phyloP scores from a whole-genome alignment of 805 yeast species.

The Yamadazyma ubonensis region DNA sequence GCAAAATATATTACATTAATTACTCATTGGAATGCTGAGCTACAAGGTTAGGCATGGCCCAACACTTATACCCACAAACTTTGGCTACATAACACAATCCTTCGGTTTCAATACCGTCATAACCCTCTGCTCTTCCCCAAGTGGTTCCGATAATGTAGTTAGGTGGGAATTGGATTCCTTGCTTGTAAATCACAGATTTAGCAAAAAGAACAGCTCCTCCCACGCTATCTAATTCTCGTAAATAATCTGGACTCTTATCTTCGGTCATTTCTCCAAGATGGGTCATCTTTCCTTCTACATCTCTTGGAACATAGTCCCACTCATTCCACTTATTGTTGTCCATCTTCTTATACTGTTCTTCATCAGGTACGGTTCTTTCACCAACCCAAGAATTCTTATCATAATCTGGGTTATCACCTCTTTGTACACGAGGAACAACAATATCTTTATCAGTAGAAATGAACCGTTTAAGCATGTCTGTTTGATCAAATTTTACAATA shows the following conservation, averaged over 20 bases:
- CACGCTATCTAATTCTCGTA: slow-evolving; percentile 44
- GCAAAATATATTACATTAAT: not conserved
- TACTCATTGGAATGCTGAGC: slow-evolving; percentile 32
- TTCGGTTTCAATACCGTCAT: slow-evolving; percentile 55
- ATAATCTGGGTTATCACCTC: slow-evolving; percentile 29
- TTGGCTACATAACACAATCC: slow-evolving; percentile 51
- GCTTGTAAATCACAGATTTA: slow-evolving; percentile 43
- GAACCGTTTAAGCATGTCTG: slow-evolving; percentile 25
- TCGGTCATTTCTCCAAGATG: slow-evolving; percentile 22
- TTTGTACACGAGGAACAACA: slow-evolving; percentile 35
- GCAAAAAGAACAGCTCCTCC: slow-evolving; percentile 52
- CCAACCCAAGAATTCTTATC: slow-evolving; percentile 45
- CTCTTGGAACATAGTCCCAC: slow-evolving; percentile 35
- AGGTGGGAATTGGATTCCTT: slow-evolving; percentile 48
- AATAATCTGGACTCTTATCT: slow-evolving; percentile 10
- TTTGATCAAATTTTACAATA: slow-evolving; percentile 23
- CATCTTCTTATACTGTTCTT: slow-evolving; percentile 25
- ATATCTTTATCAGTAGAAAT: slow-evolving; percentile 31
- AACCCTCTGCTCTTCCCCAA: slow-evolving; percentile 49
- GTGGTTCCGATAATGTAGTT: slow-evolving; percentile 46
- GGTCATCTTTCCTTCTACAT: slow-evolving; percentile 24
- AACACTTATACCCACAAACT: slow-evolving; percentile 45
- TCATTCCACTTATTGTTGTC: slow-evolving; percentile 30
- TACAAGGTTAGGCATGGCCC: slow-evolving; percentile 49
- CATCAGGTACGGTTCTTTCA: slow-evolving; percentile 30